A percentile compares a stretch with the other conserved stretches of the same genome.
These are phyloP conservation scores for Beauveria brongniartii DNA, from an alignment of 2,329 filamentous ascomycete species.

Conservation along the genomic window DNA sequence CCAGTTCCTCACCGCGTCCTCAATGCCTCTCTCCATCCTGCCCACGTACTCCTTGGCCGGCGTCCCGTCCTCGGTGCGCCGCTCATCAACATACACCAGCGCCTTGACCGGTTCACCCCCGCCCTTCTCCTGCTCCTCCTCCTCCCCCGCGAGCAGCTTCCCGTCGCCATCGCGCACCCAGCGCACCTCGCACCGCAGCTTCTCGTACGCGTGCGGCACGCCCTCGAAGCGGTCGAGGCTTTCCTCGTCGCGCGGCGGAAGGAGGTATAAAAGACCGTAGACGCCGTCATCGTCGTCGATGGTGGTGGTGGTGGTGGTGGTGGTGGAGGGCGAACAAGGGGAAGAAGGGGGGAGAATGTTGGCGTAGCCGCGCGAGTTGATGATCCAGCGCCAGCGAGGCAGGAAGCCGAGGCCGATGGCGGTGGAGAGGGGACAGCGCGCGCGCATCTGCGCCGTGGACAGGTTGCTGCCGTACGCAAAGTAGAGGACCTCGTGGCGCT, in stretches of 20 bases:
- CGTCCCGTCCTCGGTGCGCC: slow-evolving; percentile 27
- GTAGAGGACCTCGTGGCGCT: slow-evolving; percentile 40
- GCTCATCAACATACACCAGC: slow-evolving; percentile 53
- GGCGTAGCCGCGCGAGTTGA: slow-evolving; percentile 59
- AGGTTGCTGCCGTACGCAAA: slow-evolving; percentile 68
- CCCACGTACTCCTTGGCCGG: slow-evolving; percentile 51
- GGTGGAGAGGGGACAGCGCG: slow-evolving; percentile 49
- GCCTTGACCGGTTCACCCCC: slow-evolving; percentile 24
- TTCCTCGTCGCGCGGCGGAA: slow-evolving; percentile 41
- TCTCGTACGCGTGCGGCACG: slow-evolving; percentile 54
- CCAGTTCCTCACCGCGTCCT: slow-evolving; percentile 44
- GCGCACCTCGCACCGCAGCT: slow-evolving; percentile 30
- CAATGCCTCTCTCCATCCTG: slow-evolving; percentile 56
- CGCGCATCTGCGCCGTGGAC: slow-evolving; percentile 55
- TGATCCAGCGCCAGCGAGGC: slow-evolving; percentile 53
- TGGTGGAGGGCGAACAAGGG: neutral
- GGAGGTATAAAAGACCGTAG: slow-evolving; percentile 49
- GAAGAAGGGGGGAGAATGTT: slow-evolving; percentile 45
- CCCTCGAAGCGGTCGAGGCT: slow-evolving; percentile 51
- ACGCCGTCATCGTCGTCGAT: slow-evolving; percentile 29
- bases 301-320: neutral
- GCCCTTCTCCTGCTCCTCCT: slow-evolving; percentile 15
- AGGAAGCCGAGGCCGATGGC: slow-evolving; percentile 52
- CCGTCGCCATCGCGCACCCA: slow-evolving; percentile 19
- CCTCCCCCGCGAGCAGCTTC: slow-evolving; percentile 15